Base-by-base conservation (phyloP, 441 rosid species). In the Pelargonium citronellum region DNA sequence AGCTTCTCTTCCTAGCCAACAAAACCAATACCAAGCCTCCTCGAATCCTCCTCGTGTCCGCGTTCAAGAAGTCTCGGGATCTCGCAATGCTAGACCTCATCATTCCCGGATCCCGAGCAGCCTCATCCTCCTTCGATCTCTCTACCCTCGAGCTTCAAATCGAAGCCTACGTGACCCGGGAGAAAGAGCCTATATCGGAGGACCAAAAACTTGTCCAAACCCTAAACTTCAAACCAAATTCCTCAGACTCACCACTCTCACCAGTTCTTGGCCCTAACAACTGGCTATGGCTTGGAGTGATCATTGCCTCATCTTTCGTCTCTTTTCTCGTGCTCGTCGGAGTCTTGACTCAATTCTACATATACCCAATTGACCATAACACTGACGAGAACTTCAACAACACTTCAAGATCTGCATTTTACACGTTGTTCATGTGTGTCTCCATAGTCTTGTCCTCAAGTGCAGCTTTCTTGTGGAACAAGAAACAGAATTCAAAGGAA, bases 31-130 rank as follows among this genome's bases (percentile, higher is more conserved):
- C 71, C 58, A 71, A 80, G 80, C 76, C 82, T 82, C 82, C 22
- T 95, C 96, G 0, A 75, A 76, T 95, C 53, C 69, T 82, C 66
- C 87, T 92, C 24, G 82, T 92, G 27, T 84, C 89, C 57, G 84
- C 94, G 0, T 95, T 95, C 84, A 91, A 88, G 73, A 85, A 63
- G 64, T 82, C 96, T 47, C 77, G 81, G 22, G 95, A 92, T 6
- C 88, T 92, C 41, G 69, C 95, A 61, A 89, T 90, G 90, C 82
- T 95, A 5, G 85, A 92, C 73, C 87, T 95, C 43, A 65, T 95
- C 46, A 85, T 89, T 65, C 99, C 86, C 0, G 86, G 84, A 39
- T 34, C 27, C 22, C 74, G 71, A 68, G 68, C 39, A 4, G 4
- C 39, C 6, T 34, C 39, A 34, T 0, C 78, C 15, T 78, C 85